Percentiles rank a stretch among this genome's conserved stretches.
phyloP scores from a whole-genome alignment of 2,329 filamentous ascomycete genomes.

The Alternaria solani region DNA sequence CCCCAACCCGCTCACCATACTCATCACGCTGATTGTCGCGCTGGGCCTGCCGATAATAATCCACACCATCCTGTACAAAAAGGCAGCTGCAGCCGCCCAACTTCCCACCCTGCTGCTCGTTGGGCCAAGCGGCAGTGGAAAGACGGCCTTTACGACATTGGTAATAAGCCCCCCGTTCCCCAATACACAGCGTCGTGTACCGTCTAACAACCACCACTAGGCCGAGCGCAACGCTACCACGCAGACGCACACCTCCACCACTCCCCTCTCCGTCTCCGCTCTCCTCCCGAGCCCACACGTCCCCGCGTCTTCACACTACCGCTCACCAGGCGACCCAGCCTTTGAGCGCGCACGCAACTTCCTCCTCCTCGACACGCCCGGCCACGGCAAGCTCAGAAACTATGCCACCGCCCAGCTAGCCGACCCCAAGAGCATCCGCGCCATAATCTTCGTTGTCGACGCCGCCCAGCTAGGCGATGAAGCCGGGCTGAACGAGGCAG shows the following conservation, averaged over 20 bases:
- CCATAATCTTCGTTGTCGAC: slow-evolving; percentile 89
- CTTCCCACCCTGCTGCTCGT: slow-evolving; percentile 81
- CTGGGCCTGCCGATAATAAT: slow-evolving; percentile 78
- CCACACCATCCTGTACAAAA: slow-evolving; percentile 76
- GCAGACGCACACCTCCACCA: slow-evolving; percentile 60
- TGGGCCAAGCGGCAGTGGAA: slow-evolving; percentile 83
- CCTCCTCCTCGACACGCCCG: slow-evolving; percentile 85
- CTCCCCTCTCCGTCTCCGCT: slow-evolving; percentile 64
- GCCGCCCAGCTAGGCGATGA: slow-evolving; percentile 63
- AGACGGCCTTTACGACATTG: slow-evolving; percentile 86
- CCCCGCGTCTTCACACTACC: slow-evolving; percentile 68
- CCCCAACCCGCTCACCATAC: slow-evolving; percentile 60
- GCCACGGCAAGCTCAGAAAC: slow-evolving; percentile 90
- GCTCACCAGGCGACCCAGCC: slow-evolving; percentile 70
- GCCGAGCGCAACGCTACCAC: slow-evolving; percentile 64
- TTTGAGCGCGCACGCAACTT: slow-evolving; percentile 68
- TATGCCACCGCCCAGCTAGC: slow-evolving; percentile 65
- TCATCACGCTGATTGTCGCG: slow-evolving; percentile 74
- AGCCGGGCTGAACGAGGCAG: slow-evolving; percentile 71
- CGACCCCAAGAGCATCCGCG: slow-evolving; percentile 63
- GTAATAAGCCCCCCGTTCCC: slow-evolving; percentile 54
- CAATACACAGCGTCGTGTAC: neutral
- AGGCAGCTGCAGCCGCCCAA: slow-evolving; percentile 66
- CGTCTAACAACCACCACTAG: slow-evolving; percentile 35
- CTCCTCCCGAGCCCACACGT: slow-evolving; percentile 65